A percentile compares a stretch with the other conserved stretches of the same genome.
Conservation (phyloP, 2,329 filamentous ascomycete species). For the Sporothrix euskadiensis region DNA sequence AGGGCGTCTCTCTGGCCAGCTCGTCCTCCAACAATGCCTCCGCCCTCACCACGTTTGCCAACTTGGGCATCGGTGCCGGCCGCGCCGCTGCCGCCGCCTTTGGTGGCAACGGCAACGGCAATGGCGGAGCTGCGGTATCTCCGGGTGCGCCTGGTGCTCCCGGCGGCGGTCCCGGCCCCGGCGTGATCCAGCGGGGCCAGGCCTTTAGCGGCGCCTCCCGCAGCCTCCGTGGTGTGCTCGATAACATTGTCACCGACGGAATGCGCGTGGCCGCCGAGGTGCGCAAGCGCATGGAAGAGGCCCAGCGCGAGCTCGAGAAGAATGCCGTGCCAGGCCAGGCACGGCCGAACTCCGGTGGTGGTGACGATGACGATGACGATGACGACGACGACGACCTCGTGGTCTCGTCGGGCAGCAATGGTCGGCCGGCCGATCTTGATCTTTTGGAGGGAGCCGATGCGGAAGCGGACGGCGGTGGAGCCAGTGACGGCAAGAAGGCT, state of each 20-base stretch:
- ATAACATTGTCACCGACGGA: slow-evolving; percentile 96
- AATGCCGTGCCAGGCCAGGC: slow-evolving; percentile 66
- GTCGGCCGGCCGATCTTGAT: slow-evolving; percentile 67
- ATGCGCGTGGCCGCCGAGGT: slow-evolving; percentile 96
- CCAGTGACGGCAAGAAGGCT: slow-evolving; percentile 30
- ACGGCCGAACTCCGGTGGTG: slow-evolving; percentile 69
- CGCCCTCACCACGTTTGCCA: slow-evolving; percentile 83
- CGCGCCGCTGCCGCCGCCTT: slow-evolving; percentile 47
- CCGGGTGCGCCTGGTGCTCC: slow-evolving; percentile 42
- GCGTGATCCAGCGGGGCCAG: slow-evolving; percentile 23
- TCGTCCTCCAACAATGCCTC: slow-evolving; percentile 58
- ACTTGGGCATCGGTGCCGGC: slow-evolving; percentile 51
- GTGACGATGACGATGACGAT: slow-evolving; percentile 45
- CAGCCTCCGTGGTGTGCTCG: slow-evolving; percentile 85
- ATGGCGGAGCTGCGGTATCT: slow-evolving; percentile 35
- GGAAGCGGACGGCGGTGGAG: slow-evolving; percentile 54
- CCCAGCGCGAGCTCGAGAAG: slow-evolving; percentile 85
- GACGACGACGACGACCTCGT: slow-evolving; percentile 44
- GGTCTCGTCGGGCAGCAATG: slow-evolving; percentile 48
- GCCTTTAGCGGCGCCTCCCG: slow-evolving; percentile 58
- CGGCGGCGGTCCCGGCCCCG: slow-evolving; percentile 42
- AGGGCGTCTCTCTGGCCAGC: slow-evolving; percentile 49
- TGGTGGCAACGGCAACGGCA: neutral
- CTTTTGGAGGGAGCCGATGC: slow-evolving; percentile 74
- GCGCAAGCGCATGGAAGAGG: slow-evolving; percentile 88